These are phyloP conservation scores for Talaromyces stipitatus DNA, from an alignment of 495 filamentous ascomycete genomes.

Conservation along the genomic window DNA sequence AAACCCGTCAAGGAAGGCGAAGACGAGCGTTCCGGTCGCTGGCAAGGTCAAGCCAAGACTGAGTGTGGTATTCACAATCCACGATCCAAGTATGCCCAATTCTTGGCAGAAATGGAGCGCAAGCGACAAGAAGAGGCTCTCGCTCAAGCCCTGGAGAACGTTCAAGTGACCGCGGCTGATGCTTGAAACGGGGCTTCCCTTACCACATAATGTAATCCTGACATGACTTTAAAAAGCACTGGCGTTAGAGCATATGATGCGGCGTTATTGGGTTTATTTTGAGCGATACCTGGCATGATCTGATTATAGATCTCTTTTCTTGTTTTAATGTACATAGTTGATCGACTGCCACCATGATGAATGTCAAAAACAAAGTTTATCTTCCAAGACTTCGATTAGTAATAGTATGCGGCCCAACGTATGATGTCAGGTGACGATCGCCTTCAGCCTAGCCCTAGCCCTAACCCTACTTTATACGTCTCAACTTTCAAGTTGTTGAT, in stretches of 20 bases:
- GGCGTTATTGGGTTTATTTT: background rate
- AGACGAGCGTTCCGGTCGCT: slow-evolving; percentile 93
- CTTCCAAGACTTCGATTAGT: background rate
- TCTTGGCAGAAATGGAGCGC: slow-evolving; percentile 62
- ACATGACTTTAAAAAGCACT: background rate
- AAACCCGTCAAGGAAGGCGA: slow-evolving; percentile 83
- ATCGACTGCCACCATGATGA: background rate
- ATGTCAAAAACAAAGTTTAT: slow-evolving; percentile 1
- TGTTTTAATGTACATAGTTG: slow-evolving; percentile 1
- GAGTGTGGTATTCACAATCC: slow-evolving; percentile 99
- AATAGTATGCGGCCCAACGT: background rate
- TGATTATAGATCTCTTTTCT: background rate
- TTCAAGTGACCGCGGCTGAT: background rate
- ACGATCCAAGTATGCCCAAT: slow-evolving; percentile 83
- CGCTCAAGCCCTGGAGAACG: slow-evolving; percentile 33
- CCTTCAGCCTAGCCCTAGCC: background rate
- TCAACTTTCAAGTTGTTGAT: no score
- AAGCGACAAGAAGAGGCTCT: slow-evolving; percentile 61
- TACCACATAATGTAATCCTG: background rate
- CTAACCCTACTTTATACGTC: no score
- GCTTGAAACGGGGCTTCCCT: background rate
- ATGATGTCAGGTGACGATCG: background rate
- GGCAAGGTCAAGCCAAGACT: slow-evolving; percentile 91
- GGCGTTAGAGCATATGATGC: slow-evolving; percentile 3
- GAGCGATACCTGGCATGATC: slow-evolving; percentile 1